Percentiles rank a stretch among this genome's conserved stretches.
These are phyloP conservation scores for Chaetomium tenue DNA, from an alignment of 495 filamentous ascomycete genomes.

Conservation along the genomic window DNA sequence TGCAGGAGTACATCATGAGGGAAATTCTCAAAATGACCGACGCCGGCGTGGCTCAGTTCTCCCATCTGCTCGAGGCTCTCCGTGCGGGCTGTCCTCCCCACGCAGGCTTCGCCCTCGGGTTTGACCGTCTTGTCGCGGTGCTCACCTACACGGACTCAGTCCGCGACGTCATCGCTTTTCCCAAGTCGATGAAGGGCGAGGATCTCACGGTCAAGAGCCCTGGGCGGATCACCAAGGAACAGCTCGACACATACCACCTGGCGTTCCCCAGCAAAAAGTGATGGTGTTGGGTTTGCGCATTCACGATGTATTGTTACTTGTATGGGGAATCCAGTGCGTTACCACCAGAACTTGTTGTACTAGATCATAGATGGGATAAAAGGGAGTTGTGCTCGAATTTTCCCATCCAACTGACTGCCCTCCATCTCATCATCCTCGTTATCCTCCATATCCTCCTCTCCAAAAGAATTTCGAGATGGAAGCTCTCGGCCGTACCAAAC, in stretches of 20 bases:
- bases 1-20: slow-evolving; percentile 83
- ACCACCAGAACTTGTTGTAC: neutral
- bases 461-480: no score
- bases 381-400: no score
- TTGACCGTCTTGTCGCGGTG: slow-evolving; percentile 83
- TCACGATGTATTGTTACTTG: slow-evolving; percentile 10
- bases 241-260: slow-evolving; percentile 71
- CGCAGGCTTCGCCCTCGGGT: slow-evolving; percentile 88
- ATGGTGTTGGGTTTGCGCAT: neutral
- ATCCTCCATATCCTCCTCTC: no score
- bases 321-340: slow-evolving; percentile 5
- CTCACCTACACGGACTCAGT: slow-evolving; percentile 73
- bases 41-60: slow-evolving; percentile 70
- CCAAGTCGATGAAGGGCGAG: slow-evolving; percentile 83
- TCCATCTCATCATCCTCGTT: no score
- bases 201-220: slow-evolving; percentile 80
- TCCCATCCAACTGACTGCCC: no score
- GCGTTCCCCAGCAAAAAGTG: slow-evolving; percentile 19
- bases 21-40: slow-evolving; percentile 68
- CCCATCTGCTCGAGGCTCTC: slow-evolving; percentile 78
- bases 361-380: slow-evolving; percentile 1
- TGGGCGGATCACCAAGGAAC: slow-evolving; percentile 57
- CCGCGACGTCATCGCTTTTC: slow-evolving; percentile 93
- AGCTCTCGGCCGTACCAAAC: no score
- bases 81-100: slow-evolving; percentile 93